Evolutionary conservation across 225 moss, liverwort and hornwort species (phyloP).

Genomic region (Physcomitrellopsis africana): DNA sequence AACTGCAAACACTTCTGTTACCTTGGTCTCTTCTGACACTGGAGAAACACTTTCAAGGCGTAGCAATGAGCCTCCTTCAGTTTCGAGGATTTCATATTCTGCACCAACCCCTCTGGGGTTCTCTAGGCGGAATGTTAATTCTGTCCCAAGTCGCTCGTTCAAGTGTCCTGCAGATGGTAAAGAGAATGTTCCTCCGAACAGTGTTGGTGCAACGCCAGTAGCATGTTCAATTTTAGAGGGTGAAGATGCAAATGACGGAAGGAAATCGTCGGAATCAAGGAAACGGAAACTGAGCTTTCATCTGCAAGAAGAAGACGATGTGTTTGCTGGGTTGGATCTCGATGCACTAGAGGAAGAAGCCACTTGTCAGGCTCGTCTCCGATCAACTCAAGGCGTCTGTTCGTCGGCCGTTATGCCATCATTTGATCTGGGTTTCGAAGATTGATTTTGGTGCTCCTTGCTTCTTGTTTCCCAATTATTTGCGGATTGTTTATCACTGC

Average conservation of each 20-base stretch:
- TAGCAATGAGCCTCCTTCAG: slow-evolving; percentile 35
- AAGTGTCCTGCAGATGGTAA: slow-evolving; percentile 39
- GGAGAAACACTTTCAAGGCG: slow-evolving; percentile 54
- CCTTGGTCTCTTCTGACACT: slow-evolving; percentile 50
- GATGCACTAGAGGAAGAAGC: slow-evolving; percentile 75
- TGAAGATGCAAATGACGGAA: slow-evolving; percentile 27
- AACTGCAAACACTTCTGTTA: slow-evolving; percentile 39
- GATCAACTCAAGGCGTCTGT: slow-evolving; percentile 51
- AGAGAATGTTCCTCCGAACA: slow-evolving; percentile 27
- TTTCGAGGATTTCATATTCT: slow-evolving; percentile 36
- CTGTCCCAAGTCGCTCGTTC: slow-evolving; percentile 24
- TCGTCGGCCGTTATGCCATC: slow-evolving; percentile 56
- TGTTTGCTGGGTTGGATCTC: slow-evolving; percentile 65
- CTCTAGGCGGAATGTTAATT: slow-evolving; percentile 25
- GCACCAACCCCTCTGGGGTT: slow-evolving; percentile 28
- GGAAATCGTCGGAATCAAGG: slow-evolving; percentile 52
- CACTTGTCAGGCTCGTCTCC: slow-evolving; percentile 46
- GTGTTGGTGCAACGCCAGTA: slow-evolving; percentile 26
- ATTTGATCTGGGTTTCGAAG: slow-evolving; percentile 64
- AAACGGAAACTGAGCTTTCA: slow-evolving; percentile 71
- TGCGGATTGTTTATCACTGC: background rate
- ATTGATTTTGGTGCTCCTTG: background rate
- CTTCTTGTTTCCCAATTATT: slow-evolving; percentile 19
- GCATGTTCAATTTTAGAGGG: slow-evolving; percentile 2
- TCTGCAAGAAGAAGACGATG: slow-evolving; percentile 54